Percentiles rank a stretch among this genome's conserved stretches.
These are phyloP conservation scores for Cyanodermella asteris DNA, from an alignment of 2,329 filamentous ascomycete species.

Conservation along the genomic window DNA sequence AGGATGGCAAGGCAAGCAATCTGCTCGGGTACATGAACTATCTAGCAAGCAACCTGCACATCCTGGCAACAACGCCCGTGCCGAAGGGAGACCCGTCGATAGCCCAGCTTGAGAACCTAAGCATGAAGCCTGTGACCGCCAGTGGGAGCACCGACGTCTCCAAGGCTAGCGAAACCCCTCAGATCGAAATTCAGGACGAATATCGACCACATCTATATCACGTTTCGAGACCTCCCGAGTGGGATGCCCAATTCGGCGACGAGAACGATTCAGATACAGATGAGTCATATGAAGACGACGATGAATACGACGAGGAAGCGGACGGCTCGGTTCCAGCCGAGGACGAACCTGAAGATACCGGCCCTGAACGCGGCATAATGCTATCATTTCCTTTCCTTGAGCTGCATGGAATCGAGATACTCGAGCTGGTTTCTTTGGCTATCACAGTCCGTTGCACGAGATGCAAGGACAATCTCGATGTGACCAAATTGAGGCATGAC, in stretches of 20 bases:
- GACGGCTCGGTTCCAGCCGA: slow-evolving; percentile 16
- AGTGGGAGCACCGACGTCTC: neutral
- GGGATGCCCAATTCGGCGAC: slow-evolving; percentile 21
- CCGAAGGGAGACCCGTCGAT: slow-evolving; percentile 8
- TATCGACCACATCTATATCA: slow-evolving; percentile 40
- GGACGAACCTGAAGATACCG: slow-evolving; percentile 6
- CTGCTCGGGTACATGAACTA: slow-evolving; percentile 58
- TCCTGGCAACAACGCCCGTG: slow-evolving; percentile 35
- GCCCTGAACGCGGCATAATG: slow-evolving; percentile 46
- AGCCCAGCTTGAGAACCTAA: neutral
- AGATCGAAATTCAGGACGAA: slow-evolving; percentile 4
- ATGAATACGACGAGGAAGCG: slow-evolving; percentile 17
- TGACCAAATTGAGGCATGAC: slow-evolving; percentile 35
- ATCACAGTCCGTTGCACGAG: slow-evolving; percentile 57
- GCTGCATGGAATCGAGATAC: slow-evolving; percentile 52
- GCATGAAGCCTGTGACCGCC: neutral
- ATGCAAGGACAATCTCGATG: slow-evolving; percentile 52
- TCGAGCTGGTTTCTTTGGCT: slow-evolving; percentile 45
- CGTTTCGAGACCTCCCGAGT: slow-evolving; percentile 58
- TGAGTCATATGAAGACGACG: slow-evolving; percentile 23
- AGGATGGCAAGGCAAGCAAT: slow-evolving; percentile 36
- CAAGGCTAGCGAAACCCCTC: neutral
- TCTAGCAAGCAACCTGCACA: slow-evolving; percentile 47
- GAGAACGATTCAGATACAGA: slow-evolving; percentile 17
- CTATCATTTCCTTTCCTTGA: slow-evolving; percentile 60